Evolutionary conservation across 1,139 yeast species (phyloP), one percentile per base, ranked within the genome.

Genomic region (Diutina sp.): DNA sequence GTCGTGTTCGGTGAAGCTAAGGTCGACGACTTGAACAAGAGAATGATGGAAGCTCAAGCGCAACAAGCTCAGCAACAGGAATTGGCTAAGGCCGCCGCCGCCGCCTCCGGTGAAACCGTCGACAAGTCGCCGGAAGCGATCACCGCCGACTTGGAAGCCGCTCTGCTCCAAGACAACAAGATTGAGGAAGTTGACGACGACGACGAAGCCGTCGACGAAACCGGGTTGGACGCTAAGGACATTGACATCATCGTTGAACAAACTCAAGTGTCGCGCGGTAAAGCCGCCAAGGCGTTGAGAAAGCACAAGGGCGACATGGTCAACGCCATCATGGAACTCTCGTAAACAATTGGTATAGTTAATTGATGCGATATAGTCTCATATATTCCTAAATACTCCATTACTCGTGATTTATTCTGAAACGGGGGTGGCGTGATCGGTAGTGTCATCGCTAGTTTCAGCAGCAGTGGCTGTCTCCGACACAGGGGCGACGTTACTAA

Each of bases 1-100:
- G 85, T 93, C 67, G 97, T 93, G 64, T 91, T 93, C 68, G 99
- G 99, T 76, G 98, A 91, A 78, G 96, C 97, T 72, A 89, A 90
- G 83, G 88, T 89, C 65, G 97, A 90, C 72, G 95, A 90, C 78
- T 76, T 87, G 75, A 84, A 85, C 78, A 84, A 87, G 76, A 85
- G 90, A 81, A 78, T 80, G 66, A 84, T 84, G 64, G 85, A 81
- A 72, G 83, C 88, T 63, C 77, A 72, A 64, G 76, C 74, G 55
- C 60, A 60, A 9, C 73, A 69, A 63, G 69, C 67, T 61, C 71
- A 69, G 55, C 72, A 69, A 59, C 85, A 83, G 72, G 86, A 84
- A 69, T 88, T 89, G 65, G 85, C 83, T 70, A 77, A 78, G 65
- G 80, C 82, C 69, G 85, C 85, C 62, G 69, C 70, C 59, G 41